Percentiles rank a stretch among this genome's conserved stretches.
These are phyloP conservation scores for Sarocladiaceae sp. DNA, from an alignment of 2,329 filamentous ascomycete species.

Conservation along the genomic window DNA sequence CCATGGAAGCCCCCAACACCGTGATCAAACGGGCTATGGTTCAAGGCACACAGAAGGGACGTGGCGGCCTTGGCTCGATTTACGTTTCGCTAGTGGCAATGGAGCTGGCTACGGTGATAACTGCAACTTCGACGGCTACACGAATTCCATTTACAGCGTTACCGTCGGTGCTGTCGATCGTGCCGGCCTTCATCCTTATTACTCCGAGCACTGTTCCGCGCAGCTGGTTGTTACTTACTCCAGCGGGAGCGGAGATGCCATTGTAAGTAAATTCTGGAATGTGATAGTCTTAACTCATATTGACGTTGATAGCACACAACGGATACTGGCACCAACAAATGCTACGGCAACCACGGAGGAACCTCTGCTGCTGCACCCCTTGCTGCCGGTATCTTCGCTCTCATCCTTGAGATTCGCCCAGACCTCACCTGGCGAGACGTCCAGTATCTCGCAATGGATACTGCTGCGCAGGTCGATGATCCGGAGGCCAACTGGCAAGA, in stretches of 20 bases:
- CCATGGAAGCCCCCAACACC: slow-evolving; percentile 90
- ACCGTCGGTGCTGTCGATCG: slow-evolving; percentile 91
- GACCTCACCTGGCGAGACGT: slow-evolving; percentile 92
- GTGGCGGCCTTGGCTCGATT: slow-evolving; percentile 78
- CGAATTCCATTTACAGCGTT: slow-evolving; percentile 98
- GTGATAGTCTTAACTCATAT: too few relatives aligned
- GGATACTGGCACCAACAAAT: slow-evolving; percentile 79
- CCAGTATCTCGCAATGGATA: slow-evolving; percentile 84
- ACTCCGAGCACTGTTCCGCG: slow-evolving; percentile 94
- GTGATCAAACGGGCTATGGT: slow-evolving; percentile 88
- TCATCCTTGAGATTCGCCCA: slow-evolving; percentile 79
- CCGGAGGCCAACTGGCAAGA: slow-evolving; percentile 69
- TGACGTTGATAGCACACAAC: slow-evolving; percentile 67
- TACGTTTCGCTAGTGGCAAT: slow-evolving; percentile 97
- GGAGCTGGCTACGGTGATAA: slow-evolving; percentile 85
- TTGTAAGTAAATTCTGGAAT: slow-evolving; percentile 45
- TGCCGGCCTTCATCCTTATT: slow-evolving; percentile 84
- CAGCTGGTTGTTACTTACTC: slow-evolving; percentile 96
- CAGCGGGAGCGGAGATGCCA: slow-evolving; percentile 81
- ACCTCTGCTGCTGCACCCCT: slow-evolving; percentile 94
- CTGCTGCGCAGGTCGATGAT: slow-evolving; percentile 76
- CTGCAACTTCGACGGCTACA: slow-evolving; percentile 99
- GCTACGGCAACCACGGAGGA: slow-evolving; percentile 80
- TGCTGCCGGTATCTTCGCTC: slow-evolving; percentile 85
- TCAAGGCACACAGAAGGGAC: slow-evolving; percentile 85